Base-by-base conservation (phyloP, 495 filamentous ascomycete genomes). In the Penicillium malachiteum region DNA sequence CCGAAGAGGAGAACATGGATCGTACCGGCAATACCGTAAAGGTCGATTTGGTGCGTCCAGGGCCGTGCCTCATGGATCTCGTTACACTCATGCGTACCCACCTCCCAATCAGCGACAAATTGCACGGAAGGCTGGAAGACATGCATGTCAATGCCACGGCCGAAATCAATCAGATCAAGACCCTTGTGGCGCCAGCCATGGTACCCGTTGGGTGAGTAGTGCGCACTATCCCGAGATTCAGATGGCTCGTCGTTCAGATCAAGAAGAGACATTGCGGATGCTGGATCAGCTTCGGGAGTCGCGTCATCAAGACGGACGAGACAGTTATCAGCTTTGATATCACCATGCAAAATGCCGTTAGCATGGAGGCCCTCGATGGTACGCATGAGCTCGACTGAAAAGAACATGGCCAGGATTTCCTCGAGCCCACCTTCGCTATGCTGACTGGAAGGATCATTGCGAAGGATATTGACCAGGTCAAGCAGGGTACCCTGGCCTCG, bases 41-140 rank as follows among this genome's bases (percentile, higher is more conserved):
- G 92, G 70, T 98, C 94, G 54, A 96, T 87, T 66, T 98, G 94
- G 71, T 89, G 96, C 0, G 92, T 97, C 94, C 94, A 98, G 2
- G 90, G 89, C 11, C 92, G 79, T 59, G 87, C 79, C 74, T 97
- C 92, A 39, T 92, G 85, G 79, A 97, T 95, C 78, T 98, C 94
- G 37, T 88, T 87, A 70, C 94, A 97, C 66, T 98, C 94, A 50
- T 88, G 84, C 26, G 84, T 78, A 16, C 81, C 79, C 3, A 88
- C 88, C 70, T 92, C 86, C 94, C 95, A 98, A 69, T 97, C 93
- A 2, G 93, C 95, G 39, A 96, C 80, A 74, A 98, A 98, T 59
- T 89, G 86, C 14, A 95, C 91, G 53, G 83, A 80, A 0, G 85
- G 81, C 1, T 66, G 62, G 76, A 97, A 98, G 5, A 82, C 84